Base-by-base conservation (phyloP, 441 rosid species). In the Euphorbia neoarborescens region DNA sequence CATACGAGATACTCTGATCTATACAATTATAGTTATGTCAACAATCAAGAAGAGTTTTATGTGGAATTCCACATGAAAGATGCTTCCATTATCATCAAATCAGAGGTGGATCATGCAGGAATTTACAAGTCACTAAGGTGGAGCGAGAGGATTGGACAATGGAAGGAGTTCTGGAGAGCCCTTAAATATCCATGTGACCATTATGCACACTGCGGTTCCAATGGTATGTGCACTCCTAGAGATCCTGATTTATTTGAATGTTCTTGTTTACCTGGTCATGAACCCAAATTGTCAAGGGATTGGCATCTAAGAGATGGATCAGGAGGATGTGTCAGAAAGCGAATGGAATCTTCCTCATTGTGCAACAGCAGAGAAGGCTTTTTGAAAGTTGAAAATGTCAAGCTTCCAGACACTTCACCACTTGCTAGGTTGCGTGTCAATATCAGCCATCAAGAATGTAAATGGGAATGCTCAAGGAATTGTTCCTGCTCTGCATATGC, bases 201-300 rank as follows among this genome's bases (percentile, higher is more conserved):
- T 3, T 82, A 78, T 32, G 71, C 59, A 8, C 70, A 4, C 0
- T 84, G 84, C 62, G 87, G 85, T n/a, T 51, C 80, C 17, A 35
- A 84, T 69, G 73, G 77, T 3, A 40, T 37, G 14, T 76, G 79
- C 38, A 25, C 51, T 48, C 25, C 40, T 27, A 0, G 19, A 7
- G 4, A 14, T 53, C 15, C 0, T 0, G 3, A 12, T 20, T 0
- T 0, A 15, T 78, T 80, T 15, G 70, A 25, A 57, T 84, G 84
- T 40, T 28, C 68, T 10, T 84, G 84, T 73, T 71, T 80, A 42
- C 68, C 79, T 4, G 78, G 82, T 20, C 75, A 58, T 40, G 73
- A 66, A 62, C 77, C 77, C 22, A 70, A n/a, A 46, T 56, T 65
- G 3, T 24, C 14, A 0, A 61, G 25, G 17, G 37, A 65, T 1